These are phyloP conservation scores for Plasmodium relictum DNA, from an alignment of 169 alveolate genomes.

Conservation along the genomic window DNA sequence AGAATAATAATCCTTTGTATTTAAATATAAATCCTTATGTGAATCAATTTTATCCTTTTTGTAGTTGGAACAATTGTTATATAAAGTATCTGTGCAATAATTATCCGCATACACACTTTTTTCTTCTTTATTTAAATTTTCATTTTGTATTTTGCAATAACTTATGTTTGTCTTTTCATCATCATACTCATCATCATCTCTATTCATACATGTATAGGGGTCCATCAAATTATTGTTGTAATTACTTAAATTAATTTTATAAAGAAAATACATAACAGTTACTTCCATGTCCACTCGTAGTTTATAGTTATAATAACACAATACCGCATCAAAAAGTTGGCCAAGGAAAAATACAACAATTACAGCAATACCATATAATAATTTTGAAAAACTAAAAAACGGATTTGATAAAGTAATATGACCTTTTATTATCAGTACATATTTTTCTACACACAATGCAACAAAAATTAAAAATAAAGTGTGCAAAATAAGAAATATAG, in stretches of 20 bases:
- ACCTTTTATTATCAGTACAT: conserved; percentile 26
- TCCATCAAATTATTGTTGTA: background rate
- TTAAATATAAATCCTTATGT: too few species aligned
- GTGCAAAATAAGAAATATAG: conserved; percentile 20
- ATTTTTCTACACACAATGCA: conserved; percentile 41
- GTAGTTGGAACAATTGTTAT: too few species aligned
- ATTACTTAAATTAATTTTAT: conserved; percentile 20
- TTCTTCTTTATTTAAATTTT: background rate
- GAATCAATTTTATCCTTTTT: too few species aligned
- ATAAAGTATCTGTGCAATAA: too few species aligned
- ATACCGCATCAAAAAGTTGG: conserved; percentile 23
- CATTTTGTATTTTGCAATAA: background rate
- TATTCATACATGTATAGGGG: too few species aligned
- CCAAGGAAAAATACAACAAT: conserved; percentile 2
- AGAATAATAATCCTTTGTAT: too few species aligned
- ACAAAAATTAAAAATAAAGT: conserved; percentile 23
- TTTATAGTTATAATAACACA: conserved; percentile 2
- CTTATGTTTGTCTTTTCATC: background rate
- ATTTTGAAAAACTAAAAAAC: background rate
- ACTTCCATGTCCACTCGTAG: conserved; percentile 33
- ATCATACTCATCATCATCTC: background rate
- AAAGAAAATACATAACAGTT: conserved; percentile 34
- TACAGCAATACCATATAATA: conserved; percentile 9
- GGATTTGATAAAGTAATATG: background rate
- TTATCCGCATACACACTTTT: too few species aligned